Percentiles rank a stretch among this genome's conserved stretches.
Evolutionary conservation across 2,329 filamentous ascomycete species (phyloP).

Genomic region (Canariomyces notabilis): DNA sequence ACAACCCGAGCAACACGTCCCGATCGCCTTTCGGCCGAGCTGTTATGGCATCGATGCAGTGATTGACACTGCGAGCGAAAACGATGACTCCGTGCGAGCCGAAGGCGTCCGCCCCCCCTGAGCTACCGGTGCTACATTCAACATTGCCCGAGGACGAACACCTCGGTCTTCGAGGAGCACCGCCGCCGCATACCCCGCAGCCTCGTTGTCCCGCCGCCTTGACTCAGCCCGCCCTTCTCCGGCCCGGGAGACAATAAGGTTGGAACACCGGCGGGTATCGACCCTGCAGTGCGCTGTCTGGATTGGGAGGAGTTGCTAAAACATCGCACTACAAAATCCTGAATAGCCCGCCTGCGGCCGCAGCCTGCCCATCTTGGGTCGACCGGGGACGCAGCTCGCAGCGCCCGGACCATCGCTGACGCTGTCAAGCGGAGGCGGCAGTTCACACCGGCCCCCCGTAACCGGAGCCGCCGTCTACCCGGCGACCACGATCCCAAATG

Average conservation of each 20-base stretch:
- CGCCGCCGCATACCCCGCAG: slow-evolving; percentile 17
- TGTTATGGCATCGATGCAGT: slow-evolving; percentile 20
- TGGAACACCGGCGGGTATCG: not conserved
- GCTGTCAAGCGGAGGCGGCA: slow-evolving; percentile 2
- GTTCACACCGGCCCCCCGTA: slow-evolving; percentile 4
- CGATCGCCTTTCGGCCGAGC: slow-evolving; percentile 10
- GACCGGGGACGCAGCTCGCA: not conserved
- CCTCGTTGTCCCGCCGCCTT: slow-evolving; percentile 13
- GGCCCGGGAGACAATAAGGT: slow-evolving; percentile 4
- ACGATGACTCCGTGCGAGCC: slow-evolving; percentile 42
- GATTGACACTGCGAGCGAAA: slow-evolving; percentile 29
- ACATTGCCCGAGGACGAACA: slow-evolving; percentile 8
- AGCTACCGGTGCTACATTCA: slow-evolving; percentile 23
- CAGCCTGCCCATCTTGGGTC: not conserved
- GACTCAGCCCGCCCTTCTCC: slow-evolving; percentile 6
- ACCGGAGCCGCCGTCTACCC: slow-evolving; percentile 10
- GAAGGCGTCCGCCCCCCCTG: slow-evolving; percentile 31
- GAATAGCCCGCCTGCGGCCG: not conserved
- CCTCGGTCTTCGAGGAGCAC: slow-evolving; percentile 8
- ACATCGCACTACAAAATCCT: not conserved
- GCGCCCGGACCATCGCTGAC: not conserved
- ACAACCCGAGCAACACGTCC: slow-evolving; percentile 2
- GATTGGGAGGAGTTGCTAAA: not conserved
- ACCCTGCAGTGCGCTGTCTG: slow-evolving; percentile 9
- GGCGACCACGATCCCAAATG: slow-evolving; percentile 28